Conservation (phyloP, 2,329 filamentous ascomycete genomes). For the Diaporthe helianthi region DNA sequence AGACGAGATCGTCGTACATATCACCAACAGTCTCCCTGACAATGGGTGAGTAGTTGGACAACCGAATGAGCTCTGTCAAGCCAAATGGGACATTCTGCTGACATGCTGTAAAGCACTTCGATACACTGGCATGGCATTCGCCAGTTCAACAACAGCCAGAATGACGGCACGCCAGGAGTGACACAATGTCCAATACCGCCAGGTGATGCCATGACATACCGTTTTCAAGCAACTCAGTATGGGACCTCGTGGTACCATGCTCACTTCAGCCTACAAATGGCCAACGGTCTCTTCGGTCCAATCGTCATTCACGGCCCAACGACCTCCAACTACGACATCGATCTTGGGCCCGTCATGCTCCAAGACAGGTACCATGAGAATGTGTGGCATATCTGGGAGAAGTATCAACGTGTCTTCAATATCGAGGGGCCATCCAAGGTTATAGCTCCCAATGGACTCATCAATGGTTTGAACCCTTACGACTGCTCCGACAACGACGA, state of each 20-base stretch:
- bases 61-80: background rate
- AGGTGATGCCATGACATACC: constrained; percentile 51
- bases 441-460: constrained; percentile 21
- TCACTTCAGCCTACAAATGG: constrained; percentile 61
- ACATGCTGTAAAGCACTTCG: constrained; percentile 42
- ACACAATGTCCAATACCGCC: constrained; percentile 50
- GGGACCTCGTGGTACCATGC: constrained; percentile 42
- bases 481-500: constrained; percentile 19
- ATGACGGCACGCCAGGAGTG: constrained; percentile 59
- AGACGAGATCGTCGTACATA: constrained; percentile 65
- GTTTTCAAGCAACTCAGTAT: constrained; percentile 61
- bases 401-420: constrained; percentile 14
- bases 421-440: constrained; percentile 2
- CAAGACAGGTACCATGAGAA: constrained; percentile 63
- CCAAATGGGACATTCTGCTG: background rate
- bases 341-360: constrained; percentile 65
- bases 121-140: constrained; percentile 74
- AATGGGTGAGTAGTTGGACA: constrained; percentile 51
- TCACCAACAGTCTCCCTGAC: constrained; percentile 63
- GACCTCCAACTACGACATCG: constrained; percentile 66
- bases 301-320: constrained; percentile 69
- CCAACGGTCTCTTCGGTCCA: constrained; percentile 64
- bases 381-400: constrained; percentile 5
- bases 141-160: constrained; percentile 67
- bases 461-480: constrained; percentile 24